phyloP scores from a whole-genome alignment of 2,329 filamentous ascomycete genomes.

The Raffaelea albimanens region DNA sequence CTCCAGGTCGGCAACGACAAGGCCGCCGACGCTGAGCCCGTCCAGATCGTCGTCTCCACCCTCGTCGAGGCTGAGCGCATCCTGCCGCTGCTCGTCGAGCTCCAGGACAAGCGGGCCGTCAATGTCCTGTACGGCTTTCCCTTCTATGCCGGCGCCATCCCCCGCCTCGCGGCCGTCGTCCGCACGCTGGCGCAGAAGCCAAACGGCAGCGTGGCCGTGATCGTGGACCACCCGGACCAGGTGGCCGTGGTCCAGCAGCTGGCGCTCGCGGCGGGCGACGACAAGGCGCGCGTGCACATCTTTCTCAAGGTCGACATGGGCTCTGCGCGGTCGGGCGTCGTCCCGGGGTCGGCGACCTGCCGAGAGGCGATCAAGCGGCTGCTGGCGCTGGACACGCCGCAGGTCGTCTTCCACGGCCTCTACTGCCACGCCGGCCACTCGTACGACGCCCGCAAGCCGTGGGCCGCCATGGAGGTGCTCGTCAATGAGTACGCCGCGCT shows the following conservation, averaged over 20 bases:
- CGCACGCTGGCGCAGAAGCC: constrained; percentile 45
- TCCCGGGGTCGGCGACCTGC: constrained; percentile 37
- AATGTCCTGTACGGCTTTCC: constrained; percentile 69
- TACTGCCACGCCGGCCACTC: constrained; percentile 69
- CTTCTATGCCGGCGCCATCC: constrained; percentile 48
- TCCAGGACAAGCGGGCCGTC: constrained; percentile 39
- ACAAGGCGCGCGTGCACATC: constrained; percentile 42
- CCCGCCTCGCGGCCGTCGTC: constrained; percentile 49
- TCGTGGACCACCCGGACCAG: constrained; percentile 61
- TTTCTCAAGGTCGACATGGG: constrained; percentile 72
- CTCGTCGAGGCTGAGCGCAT: constrained; percentile 64
- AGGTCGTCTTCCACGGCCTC: constrained; percentile 46
- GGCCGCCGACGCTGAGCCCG: constrained; percentile 21
- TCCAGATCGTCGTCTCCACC: constrained; percentile 64
- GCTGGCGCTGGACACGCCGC: constrained; percentile 30
- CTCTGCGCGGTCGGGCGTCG: constrained; percentile 59
- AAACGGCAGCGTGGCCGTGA: constrained; percentile 47
- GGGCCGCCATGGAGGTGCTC: constrained; percentile 47
- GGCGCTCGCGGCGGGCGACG: constrained; percentile 12
- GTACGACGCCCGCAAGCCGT: constrained; percentile 49
- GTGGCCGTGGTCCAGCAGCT: constrained; percentile 28
- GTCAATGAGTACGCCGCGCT: constrained; percentile 49
- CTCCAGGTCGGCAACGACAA: constrained; percentile 10
- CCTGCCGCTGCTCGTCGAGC: constrained; percentile 48
- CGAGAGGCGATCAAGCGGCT: constrained; percentile 34